Evolutionary conservation across 192 early-diverging fungal genomes (phyloP).

Genomic region (Kickxella alabastrina): DNA sequence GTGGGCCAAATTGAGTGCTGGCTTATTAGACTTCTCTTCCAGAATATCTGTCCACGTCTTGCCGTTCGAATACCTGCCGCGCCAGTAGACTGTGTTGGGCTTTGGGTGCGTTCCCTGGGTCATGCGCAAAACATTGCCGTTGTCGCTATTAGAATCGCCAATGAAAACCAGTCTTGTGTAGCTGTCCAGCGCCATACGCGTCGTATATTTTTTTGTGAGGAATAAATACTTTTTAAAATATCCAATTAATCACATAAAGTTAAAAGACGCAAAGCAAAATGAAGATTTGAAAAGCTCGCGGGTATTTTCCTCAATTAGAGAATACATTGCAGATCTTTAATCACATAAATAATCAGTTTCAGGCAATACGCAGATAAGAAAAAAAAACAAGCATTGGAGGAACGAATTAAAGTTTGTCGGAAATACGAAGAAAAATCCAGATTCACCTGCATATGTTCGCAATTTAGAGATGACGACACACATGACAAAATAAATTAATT

Average conservation of each 20-base stretch:
- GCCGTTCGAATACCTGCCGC: conserved; percentile 41
- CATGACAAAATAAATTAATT: too few species aligned
- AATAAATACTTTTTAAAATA: too few species aligned
- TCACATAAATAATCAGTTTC: too few species aligned
- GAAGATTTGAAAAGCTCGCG: too few species aligned
- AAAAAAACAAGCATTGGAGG: not conserved
- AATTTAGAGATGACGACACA: too few species aligned
- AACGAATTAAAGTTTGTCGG: not conserved
- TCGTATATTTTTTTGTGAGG: not conserved
- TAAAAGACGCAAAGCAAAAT: too few species aligned
- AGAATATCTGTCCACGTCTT: conserved; percentile 40
- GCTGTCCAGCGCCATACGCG: conserved; percentile 11
- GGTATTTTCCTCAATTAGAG: too few species aligned
- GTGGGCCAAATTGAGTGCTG: conserved; percentile 25
- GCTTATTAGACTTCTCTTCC: conserved; percentile 1
- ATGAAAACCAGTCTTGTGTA: conserved; percentile 35
- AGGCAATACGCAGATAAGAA: not conserved
- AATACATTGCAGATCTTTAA: too few species aligned
- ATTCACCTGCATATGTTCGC: too few species aligned
- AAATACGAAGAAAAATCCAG: not conserved
- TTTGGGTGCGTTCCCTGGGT: conserved; percentile 18
- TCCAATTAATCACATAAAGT: too few species aligned
- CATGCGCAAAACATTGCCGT: conserved; percentile 39
- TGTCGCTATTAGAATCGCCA: conserved; percentile 48
- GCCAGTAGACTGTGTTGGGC: conserved; percentile 25